phyloP scores from a whole-genome alignment of 2,329 filamentous ascomycete species.

The Cercospora sp. region DNA sequence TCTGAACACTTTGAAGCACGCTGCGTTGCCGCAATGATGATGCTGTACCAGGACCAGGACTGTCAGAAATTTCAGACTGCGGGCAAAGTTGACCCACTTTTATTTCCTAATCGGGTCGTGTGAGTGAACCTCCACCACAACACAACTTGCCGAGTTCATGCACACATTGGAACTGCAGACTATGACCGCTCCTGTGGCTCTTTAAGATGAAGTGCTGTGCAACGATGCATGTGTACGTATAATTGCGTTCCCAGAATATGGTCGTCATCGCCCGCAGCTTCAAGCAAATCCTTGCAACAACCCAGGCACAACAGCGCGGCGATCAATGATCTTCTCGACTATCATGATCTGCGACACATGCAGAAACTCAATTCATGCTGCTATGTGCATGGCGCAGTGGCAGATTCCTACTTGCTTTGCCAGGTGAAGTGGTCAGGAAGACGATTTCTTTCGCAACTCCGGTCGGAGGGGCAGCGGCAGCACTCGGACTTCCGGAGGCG shows the following conservation, averaged over 20 bases:
- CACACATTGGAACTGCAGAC: background rate
- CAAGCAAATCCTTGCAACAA: background rate
- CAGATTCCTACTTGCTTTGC: background rate
- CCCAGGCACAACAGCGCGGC: background rate
- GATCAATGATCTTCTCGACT: background rate
- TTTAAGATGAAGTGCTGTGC: background rate
- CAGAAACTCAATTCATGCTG: background rate
- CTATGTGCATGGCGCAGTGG: background rate
- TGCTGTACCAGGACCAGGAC: too few species aligned
- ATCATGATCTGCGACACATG: background rate
- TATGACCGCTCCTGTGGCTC: background rate
- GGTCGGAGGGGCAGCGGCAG: constrained; percentile 1
- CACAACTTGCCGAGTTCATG: background rate
- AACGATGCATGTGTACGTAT: background rate
- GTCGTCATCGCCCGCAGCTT: background rate
- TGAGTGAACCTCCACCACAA: background rate
- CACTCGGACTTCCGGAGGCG: constrained; percentile 7
- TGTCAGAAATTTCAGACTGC: too few species aligned
- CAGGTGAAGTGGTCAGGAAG: background rate
- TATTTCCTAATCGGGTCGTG: background rate
- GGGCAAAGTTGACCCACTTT: background rate
- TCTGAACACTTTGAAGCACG: too few species aligned
- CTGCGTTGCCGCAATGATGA: too few species aligned
- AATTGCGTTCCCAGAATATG: background rate
- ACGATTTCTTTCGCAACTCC: background rate